Evolutionary conservation across 2,329 filamentous ascomycete species (phyloP).

Genomic region (Trichoderma pleuroti): DNA sequence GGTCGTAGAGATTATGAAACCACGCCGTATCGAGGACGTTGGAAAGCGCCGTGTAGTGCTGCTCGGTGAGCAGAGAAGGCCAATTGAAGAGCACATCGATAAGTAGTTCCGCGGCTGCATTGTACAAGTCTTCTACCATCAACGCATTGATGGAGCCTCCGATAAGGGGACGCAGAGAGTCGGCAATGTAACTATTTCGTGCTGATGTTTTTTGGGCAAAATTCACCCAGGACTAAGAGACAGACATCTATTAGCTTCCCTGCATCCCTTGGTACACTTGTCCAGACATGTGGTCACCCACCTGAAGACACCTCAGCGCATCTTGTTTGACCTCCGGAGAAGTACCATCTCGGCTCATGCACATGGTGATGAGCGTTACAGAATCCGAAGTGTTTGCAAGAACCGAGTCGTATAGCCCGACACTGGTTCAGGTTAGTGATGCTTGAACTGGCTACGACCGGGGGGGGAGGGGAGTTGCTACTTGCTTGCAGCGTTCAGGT

Average conservation of each 20-base stretch:
- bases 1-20: slow-evolving; percentile 54
- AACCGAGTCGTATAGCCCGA: slow-evolving; percentile 39
- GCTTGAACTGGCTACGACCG: slow-evolving; percentile 28
- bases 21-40: slow-evolving; percentile 59
- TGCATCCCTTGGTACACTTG: slow-evolving; percentile 26
- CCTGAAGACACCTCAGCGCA: slow-evolving; percentile 59
- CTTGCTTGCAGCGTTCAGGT: slow-evolving; percentile 58
- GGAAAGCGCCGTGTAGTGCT: slow-evolving; percentile 56
- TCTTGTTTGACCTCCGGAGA: slow-evolving; percentile 46
- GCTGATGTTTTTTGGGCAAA: slow-evolving; percentile 66
- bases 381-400: slow-evolving; percentile 41
- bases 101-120: slow-evolving; percentile 60
- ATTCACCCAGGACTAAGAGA: slow-evolving; percentile 63
- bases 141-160: slow-evolving; percentile 60
- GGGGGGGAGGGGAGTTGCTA: slow-evolving; percentile 30
- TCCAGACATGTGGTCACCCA: slow-evolving; percentile 33
- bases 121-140: slow-evolving; percentile 54
- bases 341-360: slow-evolving; percentile 32
- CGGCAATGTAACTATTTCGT: slow-evolving; percentile 54
- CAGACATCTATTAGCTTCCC: neutral
- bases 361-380: slow-evolving; percentile 38
- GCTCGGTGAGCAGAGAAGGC: slow-evolving; percentile 56
- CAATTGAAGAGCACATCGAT: slow-evolving; percentile 63
- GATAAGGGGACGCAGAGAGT: slow-evolving; percentile 58
- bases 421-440: slow-evolving; percentile 27